Evolutionary conservation across 2,329 filamentous ascomycete genomes (phyloP), one percentile per base, ranked within the genome.

Genomic region (Polychaeton citri): DNA sequence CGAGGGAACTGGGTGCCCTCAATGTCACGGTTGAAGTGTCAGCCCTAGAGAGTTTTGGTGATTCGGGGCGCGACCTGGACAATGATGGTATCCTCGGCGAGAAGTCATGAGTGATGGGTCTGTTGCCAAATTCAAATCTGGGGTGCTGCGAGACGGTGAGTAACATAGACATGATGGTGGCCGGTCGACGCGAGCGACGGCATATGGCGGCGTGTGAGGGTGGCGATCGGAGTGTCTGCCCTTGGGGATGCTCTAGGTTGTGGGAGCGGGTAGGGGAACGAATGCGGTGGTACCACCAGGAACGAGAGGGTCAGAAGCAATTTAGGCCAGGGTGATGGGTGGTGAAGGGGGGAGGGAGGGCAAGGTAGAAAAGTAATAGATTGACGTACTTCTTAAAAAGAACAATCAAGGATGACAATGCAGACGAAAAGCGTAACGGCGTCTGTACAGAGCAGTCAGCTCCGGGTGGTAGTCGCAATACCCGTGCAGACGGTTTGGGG

Each of bases 111-210:
- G 12, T 19, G 45, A 52, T 52, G 54, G 57, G 53, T 53, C 63
- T 64, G 54, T 54, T 56, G 48, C 63, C 62, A 53, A 67, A 63
- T 47, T 65, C 63, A 44, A 57, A 52, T 53, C 60, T 63, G 45
- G 55, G 46, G 51, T 64, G 61, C 54, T 65, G 63, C 50, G 64
- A 61, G 38, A 68, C 58, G 47, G 64, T 68, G 58, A 68, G 64
- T 59, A 65, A 65, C 64, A 67, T 68, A 54, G 44, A 47, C 40
- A 45, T 41, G 39, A 28, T 15, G 3, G 24, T 28, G 24, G 24
- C 24, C 15, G 24, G 24, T 3, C 12, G 12, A 15, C 12, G 15
- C 12, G 12, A 15, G 24, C 24, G 24, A 7, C 24, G 24, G 15
- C 24, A 28, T 28, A 15, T 28, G 24, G 15, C 24, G 15, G 7